Evolutionary conservation across 192 early-diverging fungal genomes (phyloP), one percentile per base, ranked within the genome.

Genomic region (Coemansia sp.): DNA sequence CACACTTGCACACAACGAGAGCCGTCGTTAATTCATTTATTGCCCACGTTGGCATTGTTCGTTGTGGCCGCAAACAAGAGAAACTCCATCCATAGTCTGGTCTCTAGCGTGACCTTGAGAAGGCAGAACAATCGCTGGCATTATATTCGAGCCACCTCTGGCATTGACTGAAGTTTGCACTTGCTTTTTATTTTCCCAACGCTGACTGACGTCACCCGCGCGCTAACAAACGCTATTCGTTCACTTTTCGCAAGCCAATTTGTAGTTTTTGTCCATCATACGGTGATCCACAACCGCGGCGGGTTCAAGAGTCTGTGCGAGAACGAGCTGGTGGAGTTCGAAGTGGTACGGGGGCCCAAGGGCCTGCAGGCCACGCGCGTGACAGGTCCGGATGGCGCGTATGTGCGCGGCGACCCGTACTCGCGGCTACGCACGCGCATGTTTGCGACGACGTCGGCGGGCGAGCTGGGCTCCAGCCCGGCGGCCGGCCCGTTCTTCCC

Each of bases 281-380:
- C 86, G 11, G 85, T 85, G 11, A 89, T 89, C 58, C 76, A 84
- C 41, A 88, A 89, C 55, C 70, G 82, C 49, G 83, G 88, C 23
- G 86, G 85, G 27, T 90, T 90, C 58, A 87, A 87, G 55, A 86
- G 84, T 54, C 67, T 89, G 22, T 83, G 81, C 50, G 85, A 89
- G 69, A 83, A 80, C 74, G 67, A 75, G 58, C 34, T n/a, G 3
- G 87, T 89, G 15, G 87, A 89, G 36, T 89, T 84, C 51, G 84
- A 85, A 29, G 49, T 86, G 8, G 70, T 79, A 11, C 71, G 81
- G 36, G 90, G 92, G 5, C 79, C 85, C 27, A 94, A 94, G 63
- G 92, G 91, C 0, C 67, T 86, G 53, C 89, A 90, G 60, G 92
- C 92, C 2, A 82, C 89, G 8, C 81, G 88, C 31, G 90, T 92